Evolutionary conservation across 2,329 filamentous ascomycete genomes (phyloP).

Genomic region (Emergomyces africanus): DNA sequence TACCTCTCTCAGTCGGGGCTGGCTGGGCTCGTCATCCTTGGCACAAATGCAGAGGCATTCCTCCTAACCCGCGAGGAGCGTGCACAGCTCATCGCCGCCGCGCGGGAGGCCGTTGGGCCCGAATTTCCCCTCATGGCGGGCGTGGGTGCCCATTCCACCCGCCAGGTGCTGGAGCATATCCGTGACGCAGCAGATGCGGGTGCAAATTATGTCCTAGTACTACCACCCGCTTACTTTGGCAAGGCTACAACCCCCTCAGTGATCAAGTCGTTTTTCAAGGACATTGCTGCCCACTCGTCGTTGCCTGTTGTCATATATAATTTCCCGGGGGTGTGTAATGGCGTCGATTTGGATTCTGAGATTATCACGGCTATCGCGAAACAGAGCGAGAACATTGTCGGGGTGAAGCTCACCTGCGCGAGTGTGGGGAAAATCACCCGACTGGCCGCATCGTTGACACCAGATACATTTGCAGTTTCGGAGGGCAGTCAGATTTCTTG

Average conservation of each 20-base stretch:
- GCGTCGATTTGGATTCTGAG: constrained; percentile 54
- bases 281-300: constrained; percentile 40
- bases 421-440: constrained; percentile 49
- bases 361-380: constrained; percentile 43
- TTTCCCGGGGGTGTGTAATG: constrained; percentile 56
- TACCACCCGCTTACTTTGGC: constrained; percentile 53
- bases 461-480: constrained; percentile 50
- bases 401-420: constrained; percentile 54
- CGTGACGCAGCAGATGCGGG: constrained; percentile 47
- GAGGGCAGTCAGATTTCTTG: constrained; percentile 62
- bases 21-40: constrained; percentile 41
- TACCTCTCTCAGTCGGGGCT: constrained; percentile 41
- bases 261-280: constrained; percentile 46
- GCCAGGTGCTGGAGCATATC: constrained; percentile 49
- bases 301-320: constrained; percentile 55
- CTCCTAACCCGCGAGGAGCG: constrained; percentile 49
- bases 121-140: constrained; percentile 50
- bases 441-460: constrained; percentile 39
- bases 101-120: constrained; percentile 41
- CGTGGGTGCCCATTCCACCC: constrained; percentile 51
- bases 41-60: constrained; percentile 45
- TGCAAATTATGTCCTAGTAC: constrained; percentile 48
- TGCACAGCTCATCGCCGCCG: constrained; percentile 42
- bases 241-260: constrained; percentile 47
- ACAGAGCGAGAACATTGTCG: constrained; percentile 42